phyloP scores from a whole-genome alignment of 1,284 basidiomycete species.

The Puccinia polysora region DNA sequence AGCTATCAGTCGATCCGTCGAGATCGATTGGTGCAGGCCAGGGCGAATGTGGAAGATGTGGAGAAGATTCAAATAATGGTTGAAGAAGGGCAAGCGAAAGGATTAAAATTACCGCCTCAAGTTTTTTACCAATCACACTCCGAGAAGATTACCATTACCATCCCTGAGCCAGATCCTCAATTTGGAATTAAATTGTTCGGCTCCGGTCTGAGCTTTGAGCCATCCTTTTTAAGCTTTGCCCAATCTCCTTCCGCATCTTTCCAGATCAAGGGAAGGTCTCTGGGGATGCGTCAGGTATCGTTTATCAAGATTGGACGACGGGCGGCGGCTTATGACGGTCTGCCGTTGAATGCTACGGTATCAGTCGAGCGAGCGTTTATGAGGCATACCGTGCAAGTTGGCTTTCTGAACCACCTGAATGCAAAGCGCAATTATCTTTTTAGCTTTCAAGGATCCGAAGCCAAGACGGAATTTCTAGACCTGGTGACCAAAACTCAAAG shows the following conservation, averaged over 20 bases:
- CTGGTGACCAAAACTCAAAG: constrained; percentile 69
- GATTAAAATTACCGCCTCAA: constrained; percentile 62
- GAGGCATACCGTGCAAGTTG: constrained; percentile 84
- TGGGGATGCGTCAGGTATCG: constrained; percentile 75
- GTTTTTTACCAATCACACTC: constrained; percentile 79
- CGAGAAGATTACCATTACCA: constrained; percentile 72
- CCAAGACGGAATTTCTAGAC: constrained; percentile 61
- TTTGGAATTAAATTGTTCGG: constrained; percentile 76
- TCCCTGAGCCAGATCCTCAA: constrained; percentile 71
- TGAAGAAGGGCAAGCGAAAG: constrained; percentile 1
- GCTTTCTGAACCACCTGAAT: constrained; percentile 69
- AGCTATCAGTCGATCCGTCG: constrained; percentile 23
- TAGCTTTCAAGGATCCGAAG: constrained; percentile 68
- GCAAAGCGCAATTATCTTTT: constrained; percentile 82
- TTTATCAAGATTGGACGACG: constrained; percentile 73
- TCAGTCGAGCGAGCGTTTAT: constrained; percentile 84
- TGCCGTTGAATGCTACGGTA: constrained; percentile 70
- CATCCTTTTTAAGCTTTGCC: constrained; percentile 70
- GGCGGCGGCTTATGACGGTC: constrained; percentile 69
- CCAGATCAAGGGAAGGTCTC: constrained; percentile 70
- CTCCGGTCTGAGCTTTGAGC: constrained; percentile 78
- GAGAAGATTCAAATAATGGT: constrained; percentile 64
- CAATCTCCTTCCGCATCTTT: constrained; percentile 74
- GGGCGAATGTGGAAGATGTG: constrained; percentile 67
- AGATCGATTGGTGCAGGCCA: constrained; percentile 54